A percentile compares a stretch with the other conserved stretches of the same genome.
Conservation (phyloP, 805 yeast genomes). For the Yarrowia divulgata region DNA sequence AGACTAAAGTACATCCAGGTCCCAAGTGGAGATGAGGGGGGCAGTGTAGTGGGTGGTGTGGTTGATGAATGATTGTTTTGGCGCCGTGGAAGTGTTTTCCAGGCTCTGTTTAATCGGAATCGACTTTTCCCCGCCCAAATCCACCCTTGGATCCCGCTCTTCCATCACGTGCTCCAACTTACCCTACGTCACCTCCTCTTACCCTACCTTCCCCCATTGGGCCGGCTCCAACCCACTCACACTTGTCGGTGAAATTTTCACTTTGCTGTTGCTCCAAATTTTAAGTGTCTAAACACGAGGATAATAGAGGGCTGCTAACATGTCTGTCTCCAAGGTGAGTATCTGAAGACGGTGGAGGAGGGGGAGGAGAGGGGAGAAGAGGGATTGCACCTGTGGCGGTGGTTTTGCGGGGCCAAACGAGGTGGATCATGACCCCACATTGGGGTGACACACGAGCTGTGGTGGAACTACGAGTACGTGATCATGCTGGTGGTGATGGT, state of each 20-base stretch:
- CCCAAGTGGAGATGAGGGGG: not conserved
- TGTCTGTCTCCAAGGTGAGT: constrained; percentile 46
- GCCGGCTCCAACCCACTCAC: constrained; percentile 36
- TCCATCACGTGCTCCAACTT: not conserved
- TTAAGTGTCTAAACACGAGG: constrained; percentile 34
- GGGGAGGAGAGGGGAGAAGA: not conserved
- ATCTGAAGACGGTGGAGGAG: not conserved
- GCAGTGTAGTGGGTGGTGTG: too few relatives aligned
- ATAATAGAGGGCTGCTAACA: constrained; percentile 38
- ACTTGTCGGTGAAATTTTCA: constrained; percentile 40
- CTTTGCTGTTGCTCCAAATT: constrained; percentile 32
- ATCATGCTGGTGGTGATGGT: too few relatives aligned
- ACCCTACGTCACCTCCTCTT: constrained; percentile 38
- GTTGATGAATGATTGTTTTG: not conserved
- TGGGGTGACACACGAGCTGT: too few relatives aligned
- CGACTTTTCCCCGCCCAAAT: too few relatives aligned
- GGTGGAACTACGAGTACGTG: too few relatives aligned
- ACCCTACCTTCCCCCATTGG: constrained; percentile 40
- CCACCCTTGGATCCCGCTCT: not conserved
- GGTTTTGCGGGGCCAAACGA: too few relatives aligned
- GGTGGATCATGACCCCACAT: not conserved
- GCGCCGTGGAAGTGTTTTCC: not conserved
- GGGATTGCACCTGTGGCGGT: not conserved
- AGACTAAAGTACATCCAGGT: constrained; percentile 1
- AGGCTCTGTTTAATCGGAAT: not conserved